phyloP scores from a whole-genome alignment of 345 rosid genomes.

The Ricinus communis region DNA sequence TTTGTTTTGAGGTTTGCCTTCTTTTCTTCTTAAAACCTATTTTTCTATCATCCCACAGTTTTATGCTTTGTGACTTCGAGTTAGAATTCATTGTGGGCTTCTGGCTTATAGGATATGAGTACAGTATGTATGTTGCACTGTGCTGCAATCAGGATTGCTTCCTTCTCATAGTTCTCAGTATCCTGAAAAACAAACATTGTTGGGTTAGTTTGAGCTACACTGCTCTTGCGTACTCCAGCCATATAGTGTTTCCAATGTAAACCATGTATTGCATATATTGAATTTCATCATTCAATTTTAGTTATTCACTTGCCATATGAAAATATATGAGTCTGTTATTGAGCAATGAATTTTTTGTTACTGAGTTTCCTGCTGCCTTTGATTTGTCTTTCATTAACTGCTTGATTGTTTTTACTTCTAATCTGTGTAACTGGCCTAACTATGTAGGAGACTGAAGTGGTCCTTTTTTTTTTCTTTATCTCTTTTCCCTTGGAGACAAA shows the following conservation, averaged over 20 bases:
- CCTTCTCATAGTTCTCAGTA: not conserved
- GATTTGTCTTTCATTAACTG: not conserved
- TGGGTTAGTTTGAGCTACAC: not conserved
- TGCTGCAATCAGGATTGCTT: not conserved
- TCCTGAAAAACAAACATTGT: not conserved
- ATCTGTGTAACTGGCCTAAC: not conserved
- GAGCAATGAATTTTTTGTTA: not conserved
- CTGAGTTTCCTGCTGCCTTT: not conserved
- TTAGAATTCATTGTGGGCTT: not conserved
- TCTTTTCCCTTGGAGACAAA: not conserved
- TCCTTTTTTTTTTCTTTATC: not conserved
- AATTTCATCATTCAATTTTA: not conserved
- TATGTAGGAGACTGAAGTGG: not conserved
- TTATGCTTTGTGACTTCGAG: too few relatives aligned
- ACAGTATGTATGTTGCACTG: not conserved
- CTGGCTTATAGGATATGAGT: not conserved
- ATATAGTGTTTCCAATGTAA: not conserved
- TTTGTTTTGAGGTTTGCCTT: not conserved
- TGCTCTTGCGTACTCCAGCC: not conserved
- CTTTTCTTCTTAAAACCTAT: not conserved
- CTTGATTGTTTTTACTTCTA: not conserved
- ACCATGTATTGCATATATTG: too few relatives aligned
- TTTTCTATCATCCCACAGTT: not conserved
- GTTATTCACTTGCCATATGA: not conserved
- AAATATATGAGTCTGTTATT: not conserved